Conservation (phyloP, 495 filamentous ascomycete genomes). For the Xylaria palmicola region DNA sequence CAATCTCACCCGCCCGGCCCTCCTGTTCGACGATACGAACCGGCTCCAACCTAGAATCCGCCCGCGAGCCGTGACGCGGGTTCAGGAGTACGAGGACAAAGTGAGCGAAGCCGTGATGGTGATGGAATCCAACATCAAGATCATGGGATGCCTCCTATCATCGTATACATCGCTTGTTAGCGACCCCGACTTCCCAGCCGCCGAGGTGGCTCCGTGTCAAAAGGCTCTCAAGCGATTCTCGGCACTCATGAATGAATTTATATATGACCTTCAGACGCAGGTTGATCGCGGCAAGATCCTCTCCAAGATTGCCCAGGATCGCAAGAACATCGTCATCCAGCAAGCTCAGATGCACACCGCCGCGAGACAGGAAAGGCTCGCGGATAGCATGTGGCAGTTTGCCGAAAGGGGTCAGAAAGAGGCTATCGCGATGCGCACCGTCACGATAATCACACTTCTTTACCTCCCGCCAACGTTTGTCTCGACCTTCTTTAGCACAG, state of each 20-base stretch:
- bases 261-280: conserved; percentile 35
- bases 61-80: conserved; percentile 24
- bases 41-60: conserved; percentile 19
- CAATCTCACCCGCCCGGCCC: conserved; percentile 18
- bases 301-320: conserved; percentile 24
- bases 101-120: conserved; percentile 31
- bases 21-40: conserved; percentile 2
- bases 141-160: conserved; percentile 27
- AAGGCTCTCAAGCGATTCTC: conserved; percentile 27
- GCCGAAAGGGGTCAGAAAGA: conserved; percentile 23
- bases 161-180: conserved; percentile 32
- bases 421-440: conserved; percentile 40
- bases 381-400: conserved; percentile 17
- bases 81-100: conserved; percentile 37
- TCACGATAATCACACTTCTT: conserved; percentile 43
- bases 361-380: conserved; percentile 28
- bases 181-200: conserved; percentile 28
- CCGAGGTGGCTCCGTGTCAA: conserved; percentile 5
- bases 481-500: conserved; percentile 50
- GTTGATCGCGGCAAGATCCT: conserved; percentile 33
- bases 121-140: conserved; percentile 34
- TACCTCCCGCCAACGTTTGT: conserved; percentile 49
- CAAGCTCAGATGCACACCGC: conserved; percentile 32
- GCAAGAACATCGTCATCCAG: conserved; percentile 36
- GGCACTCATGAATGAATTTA: conserved; percentile 28